Conservation (phyloP, 2,329 filamentous ascomycete genomes). For the Fusarium begoniae region DNA sequence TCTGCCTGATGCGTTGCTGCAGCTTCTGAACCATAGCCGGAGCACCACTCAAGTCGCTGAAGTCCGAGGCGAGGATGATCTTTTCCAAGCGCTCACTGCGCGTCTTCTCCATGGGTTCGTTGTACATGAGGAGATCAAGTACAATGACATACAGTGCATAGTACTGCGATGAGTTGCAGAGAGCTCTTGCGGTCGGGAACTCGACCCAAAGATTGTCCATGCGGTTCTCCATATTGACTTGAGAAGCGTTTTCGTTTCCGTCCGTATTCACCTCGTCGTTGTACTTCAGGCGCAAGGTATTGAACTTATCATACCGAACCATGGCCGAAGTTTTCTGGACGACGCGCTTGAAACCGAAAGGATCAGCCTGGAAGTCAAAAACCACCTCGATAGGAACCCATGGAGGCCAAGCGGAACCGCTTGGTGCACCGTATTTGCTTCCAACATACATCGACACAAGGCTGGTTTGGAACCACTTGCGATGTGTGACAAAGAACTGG, state of each 20-base stretch:
- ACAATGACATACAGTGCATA: constrained; percentile 99
- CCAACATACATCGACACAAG: constrained; percentile 93
- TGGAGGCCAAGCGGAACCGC: constrained; percentile 90
- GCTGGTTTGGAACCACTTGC: constrained; percentile 86
- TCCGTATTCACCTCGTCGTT: constrained; percentile 87
- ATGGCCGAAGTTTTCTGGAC: constrained; percentile 96
- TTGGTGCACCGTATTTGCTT: constrained; percentile 87
- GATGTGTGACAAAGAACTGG: constrained; percentile 96
- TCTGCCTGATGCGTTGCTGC: constrained; percentile 89
- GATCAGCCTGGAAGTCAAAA: constrained; percentile 93
- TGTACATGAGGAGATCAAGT: constrained; percentile 93
- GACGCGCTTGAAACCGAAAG: constrained; percentile 97
- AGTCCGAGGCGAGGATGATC: constrained; percentile 98
- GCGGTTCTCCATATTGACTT: constrained; percentile 74
- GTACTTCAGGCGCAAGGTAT: constrained; percentile 94
- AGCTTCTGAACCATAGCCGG: constrained; percentile 92
- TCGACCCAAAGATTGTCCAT: constrained; percentile 98
- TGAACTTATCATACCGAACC: constrained; percentile 97
- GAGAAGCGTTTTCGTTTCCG: constrained; percentile 58
- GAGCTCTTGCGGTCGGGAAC: constrained; percentile 91
- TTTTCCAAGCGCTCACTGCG: constrained; percentile 94
- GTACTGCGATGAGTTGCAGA: constrained; percentile 97
- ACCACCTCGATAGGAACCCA: constrained; percentile 99
- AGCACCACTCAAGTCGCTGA: constrained; percentile 93
- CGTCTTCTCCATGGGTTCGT: constrained; percentile 96